These are phyloP conservation scores for Herpetospermum pedunculosum DNA, from an alignment of 306 rosid genomes.

Conservation along the genomic window DNA sequence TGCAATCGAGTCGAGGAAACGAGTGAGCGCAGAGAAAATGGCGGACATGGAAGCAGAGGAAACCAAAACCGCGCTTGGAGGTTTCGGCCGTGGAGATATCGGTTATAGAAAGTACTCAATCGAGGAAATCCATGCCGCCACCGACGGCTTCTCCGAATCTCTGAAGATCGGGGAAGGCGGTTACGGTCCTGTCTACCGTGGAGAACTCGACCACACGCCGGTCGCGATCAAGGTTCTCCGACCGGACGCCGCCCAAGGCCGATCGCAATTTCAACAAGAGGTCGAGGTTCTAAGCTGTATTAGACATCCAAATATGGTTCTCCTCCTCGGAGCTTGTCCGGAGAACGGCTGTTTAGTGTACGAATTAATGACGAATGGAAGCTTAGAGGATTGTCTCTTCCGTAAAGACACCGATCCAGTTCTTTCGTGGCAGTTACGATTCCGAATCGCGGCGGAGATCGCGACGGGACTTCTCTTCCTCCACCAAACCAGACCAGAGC, in stretches of 20 bases:
- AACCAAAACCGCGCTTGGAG: conserved; percentile 10
- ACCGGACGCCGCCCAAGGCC: conserved; percentile 74
- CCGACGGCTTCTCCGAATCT: conserved; percentile 25
- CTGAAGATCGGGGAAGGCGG: conserved; percentile 85
- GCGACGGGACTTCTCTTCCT: conserved; percentile 77
- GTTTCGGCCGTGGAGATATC: conserved; percentile 8
- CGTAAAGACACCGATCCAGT: conserved; percentile 28
- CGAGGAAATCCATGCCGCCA: conserved; percentile 65
- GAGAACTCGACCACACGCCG: conserved; percentile 63
- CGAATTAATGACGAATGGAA: conserved; percentile 76
- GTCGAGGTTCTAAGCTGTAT: conserved; percentile 71
- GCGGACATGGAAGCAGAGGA: conserved; percentile 28
- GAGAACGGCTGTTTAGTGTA: conserved; percentile 78
- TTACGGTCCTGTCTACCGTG: conserved; percentile 64
- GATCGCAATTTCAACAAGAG: conserved; percentile 76
- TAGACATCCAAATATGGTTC: conserved; percentile 92
- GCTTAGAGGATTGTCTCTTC: conserved; percentile 80
- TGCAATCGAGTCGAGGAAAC: conserved; percentile 50
- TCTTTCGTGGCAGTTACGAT: conserved; percentile 75
- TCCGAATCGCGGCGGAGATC: conserved; percentile 73
- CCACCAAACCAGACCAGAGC: conserved; percentile 75
- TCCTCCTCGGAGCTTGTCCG: conserved; percentile 83
- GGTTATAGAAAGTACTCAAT: conserved; percentile 59
- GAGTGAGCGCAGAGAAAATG: conserved; percentile 33
- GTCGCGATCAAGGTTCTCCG: conserved; percentile 70